Evolutionary conservation across 129 eudicot genomes (phyloP), one percentile per base, ranked within the genome.

Genomic region (Sambucus nigra): DNA sequence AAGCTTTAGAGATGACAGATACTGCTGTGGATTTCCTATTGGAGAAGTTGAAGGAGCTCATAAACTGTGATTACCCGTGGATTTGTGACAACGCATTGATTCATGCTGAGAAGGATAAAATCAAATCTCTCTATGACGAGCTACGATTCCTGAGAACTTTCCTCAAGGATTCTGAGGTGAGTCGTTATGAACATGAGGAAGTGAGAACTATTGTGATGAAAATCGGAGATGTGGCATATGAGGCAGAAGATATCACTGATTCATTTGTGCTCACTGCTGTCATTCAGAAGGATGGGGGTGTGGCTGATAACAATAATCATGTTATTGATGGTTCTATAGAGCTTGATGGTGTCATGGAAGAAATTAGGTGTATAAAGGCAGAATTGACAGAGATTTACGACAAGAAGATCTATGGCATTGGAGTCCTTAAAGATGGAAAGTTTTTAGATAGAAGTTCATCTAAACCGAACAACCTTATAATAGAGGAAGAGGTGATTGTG

Each of bases 401-500:
- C 54, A 23, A 49, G 11, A 23, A 21, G 28, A 1, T 49, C 28
- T 23, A 49, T 23, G 29, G 54, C 2, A 49, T 13, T 23, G 29
- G 15, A 21, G 54, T 49, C 4, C 35, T 19, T 21, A 29, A 17
- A 29, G 24, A 13, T 14, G 22, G 3, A 29, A 53, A 25, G 23
- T 16, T 15, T 15, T 28, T 17, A 10, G 8, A 20, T 53, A 44
- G 29, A 45, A 60, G 25, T 31, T 8, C 53, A 55, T 33, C 45
- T 53, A 53, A 51, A 33, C 45, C 55, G 5, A 59, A 15, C 35
- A 45, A 29, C 25, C 45, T 48, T 11, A 24, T 47, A 15, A 59
- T 54, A 16, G 45, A 18, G 3, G 63, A 63, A 62, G 65, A 63
- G 7, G 54, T 18, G 2, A 23, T 70, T 24, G 42, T 74, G 47